Base-by-base conservation (phyloP, 1,139 yeast genomes). In the Diutina scorzettiae region DNA sequence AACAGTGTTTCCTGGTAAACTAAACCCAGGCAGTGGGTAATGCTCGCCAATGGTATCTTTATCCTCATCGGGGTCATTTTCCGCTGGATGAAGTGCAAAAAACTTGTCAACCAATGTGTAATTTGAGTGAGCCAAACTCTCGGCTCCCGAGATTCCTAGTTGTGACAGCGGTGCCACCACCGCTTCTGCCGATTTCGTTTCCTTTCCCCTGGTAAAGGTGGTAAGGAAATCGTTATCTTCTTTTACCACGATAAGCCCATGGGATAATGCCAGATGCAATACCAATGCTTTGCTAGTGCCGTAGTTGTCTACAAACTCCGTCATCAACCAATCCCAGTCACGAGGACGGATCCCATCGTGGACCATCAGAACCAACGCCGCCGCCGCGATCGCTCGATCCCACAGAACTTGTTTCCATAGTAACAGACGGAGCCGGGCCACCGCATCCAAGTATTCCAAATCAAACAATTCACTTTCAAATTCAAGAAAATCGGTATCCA, bases 391-490 rank as follows among this genome's bases (percentile, higher is more conserved):
- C 0, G 77, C 60, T 37, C 72, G 57, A 1, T 66, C 62, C 2
- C 57, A 52, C 25, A 59, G 60, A 37, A 56, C 51, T 36, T 51
- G 56, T 25, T 68, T 61, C 44, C 65, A 66, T 33, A 83, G 62
- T 40, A 82, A 66, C 20, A 69, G 69, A 32, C 64, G 62, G 2
- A 83, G 55, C 46, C 64, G 62, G 1, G 59, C 53, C n/a, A 77
- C 62, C 30, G 77, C 74, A 6, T 68, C 64, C 36, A 73, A 66
- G 46, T 77, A 73, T 48, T 78, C 81, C 47, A 74, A 55, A 11
- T 75, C 76, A 43, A 83, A 64, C 2, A 85, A 61, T 42, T 80
- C 82, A 58, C 87, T 94, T 54, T 87, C 93, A 41, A 86, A 66
- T 45, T 77, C 81, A 18, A 87, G 60, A 46, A 73, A 67, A 23